phyloP scores from a whole-genome alignment of 2,329 filamentous ascomycete species.

The Gnomoniopsis smithogilvyi region DNA sequence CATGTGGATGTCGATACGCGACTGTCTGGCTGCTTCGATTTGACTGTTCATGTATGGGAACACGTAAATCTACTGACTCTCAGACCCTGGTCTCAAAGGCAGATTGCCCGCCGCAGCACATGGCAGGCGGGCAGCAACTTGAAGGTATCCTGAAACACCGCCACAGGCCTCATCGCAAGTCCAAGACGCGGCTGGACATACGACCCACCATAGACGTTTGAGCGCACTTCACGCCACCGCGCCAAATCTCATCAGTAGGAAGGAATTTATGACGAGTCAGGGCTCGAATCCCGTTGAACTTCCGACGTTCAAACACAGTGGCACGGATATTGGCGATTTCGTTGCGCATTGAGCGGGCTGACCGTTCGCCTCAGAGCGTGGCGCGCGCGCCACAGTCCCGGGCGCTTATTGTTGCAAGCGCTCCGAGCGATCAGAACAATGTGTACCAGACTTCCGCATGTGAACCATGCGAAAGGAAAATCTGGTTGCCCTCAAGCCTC shows the following conservation, averaged over 20 bases:
- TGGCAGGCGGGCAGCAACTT: background rate
- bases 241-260: slow-evolving; percentile 2
- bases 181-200: slow-evolving; percentile 28
- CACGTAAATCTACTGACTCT: background rate
- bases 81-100: background rate
- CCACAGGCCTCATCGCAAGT: slow-evolving; percentile 26
- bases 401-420: background rate
- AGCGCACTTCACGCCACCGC: slow-evolving; percentile 19
- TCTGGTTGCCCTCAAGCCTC: background rate
- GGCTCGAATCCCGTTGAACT: background rate
- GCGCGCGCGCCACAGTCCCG: background rate
- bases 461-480: background rate
- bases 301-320: background rate
- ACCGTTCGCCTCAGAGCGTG: background rate
- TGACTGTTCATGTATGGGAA: background rate
- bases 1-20: background rate
- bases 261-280: slow-evolving; percentile 5
- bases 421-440: background rate
- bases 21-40: background rate
- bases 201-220: slow-evolving; percentile 26
- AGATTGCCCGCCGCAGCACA: background rate
- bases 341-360: background rate
- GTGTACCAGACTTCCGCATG: background rate
- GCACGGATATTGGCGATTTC: background rate
- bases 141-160: slow-evolving; percentile 32